These are phyloP conservation scores for Karstenula rhodostoma DNA, from an alignment of 2,329 filamentous ascomycete genomes.

Conservation along the genomic window DNA sequence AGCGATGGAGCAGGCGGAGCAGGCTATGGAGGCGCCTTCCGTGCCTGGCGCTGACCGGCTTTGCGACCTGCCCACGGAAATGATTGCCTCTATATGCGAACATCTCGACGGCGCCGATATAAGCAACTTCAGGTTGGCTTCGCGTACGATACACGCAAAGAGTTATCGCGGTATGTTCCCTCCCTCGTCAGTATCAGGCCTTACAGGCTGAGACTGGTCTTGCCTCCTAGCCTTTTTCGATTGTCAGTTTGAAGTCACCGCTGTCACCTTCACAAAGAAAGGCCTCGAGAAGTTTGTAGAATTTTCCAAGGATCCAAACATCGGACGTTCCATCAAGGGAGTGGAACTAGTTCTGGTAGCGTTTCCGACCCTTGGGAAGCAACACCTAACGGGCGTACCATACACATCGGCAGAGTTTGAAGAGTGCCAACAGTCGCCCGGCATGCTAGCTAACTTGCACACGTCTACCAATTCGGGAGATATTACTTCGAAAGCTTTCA, in stretches of 20 bases:
- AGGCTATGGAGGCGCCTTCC: neutral
- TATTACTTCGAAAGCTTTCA: no score
- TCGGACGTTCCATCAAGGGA: neutral
- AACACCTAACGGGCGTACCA: neutral
- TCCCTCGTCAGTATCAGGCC: neutral
- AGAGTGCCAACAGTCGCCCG: no score
- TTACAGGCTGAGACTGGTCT: neutral
- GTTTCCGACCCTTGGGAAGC: neutral
- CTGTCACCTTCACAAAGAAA: slow-evolving; percentile 12
- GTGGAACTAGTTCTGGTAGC: slow-evolving; percentile 5
- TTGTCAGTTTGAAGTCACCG: neutral
- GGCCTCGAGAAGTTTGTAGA: slow-evolving; percentile 12
- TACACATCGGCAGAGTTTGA: neutral
- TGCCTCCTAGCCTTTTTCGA: neutral
- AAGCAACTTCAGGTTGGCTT: slow-evolving; percentile 6
- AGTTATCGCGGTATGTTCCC: neutral
- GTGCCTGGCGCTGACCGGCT: neutral
- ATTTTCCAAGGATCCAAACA: slow-evolving; percentile 1
- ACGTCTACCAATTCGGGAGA: no score
- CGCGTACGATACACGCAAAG: neutral
- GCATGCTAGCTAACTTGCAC: no score
- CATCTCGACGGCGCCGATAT: neutral
- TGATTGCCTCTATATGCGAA: neutral
- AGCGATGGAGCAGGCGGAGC: neutral
- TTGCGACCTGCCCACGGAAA: neutral